A percentile compares a stretch with the other conserved stretches of the same genome.
Evolutionary conservation across 345 rosid species (phyloP).

Genomic region (Stellera chamaejasme): DNA sequence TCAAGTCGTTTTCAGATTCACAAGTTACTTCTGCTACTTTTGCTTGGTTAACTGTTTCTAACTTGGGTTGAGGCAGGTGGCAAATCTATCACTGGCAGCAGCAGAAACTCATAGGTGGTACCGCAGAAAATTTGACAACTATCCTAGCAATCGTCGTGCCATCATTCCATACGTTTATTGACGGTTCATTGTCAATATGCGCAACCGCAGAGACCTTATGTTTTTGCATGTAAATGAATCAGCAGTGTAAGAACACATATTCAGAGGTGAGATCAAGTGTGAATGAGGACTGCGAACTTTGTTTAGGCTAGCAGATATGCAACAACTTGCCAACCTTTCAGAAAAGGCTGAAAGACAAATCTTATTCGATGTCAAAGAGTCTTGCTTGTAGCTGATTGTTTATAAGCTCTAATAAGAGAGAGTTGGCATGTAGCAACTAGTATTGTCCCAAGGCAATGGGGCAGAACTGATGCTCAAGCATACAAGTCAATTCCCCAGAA

Average conservation of each 20-base stretch:
- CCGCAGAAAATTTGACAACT: conserved; percentile 45
- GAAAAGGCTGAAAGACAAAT: no score
- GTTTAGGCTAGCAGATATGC: not conserved
- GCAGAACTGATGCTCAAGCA: conserved; percentile 30
- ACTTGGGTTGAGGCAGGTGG: conserved; percentile 37
- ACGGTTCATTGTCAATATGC: not conserved
- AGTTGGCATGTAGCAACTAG: no score
- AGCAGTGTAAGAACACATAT: no score
- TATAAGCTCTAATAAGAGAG: no score
- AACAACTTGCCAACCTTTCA: no score
- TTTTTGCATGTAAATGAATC: no score
- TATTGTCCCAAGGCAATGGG: no score
- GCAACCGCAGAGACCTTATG: not conserved
- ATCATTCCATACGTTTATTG: conserved; percentile 44
- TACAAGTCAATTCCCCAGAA: conserved; percentile 79
- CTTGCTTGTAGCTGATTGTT: no score
- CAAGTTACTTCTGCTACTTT: not conserved
- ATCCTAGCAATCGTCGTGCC: conserved; percentile 49
- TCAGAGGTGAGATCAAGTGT: no score
- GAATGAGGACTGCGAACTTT: not conserved
- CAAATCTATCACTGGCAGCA: conserved; percentile 51
- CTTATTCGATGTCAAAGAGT: not conserved
- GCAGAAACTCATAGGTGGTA: conserved; percentile 75
- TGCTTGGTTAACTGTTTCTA: not conserved
- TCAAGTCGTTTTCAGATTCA: not conserved